A percentile compares a stretch with the other conserved stretches of the same genome.
These are phyloP conservation scores for Sabuloglossum arenarium DNA, from an alignment of 495 filamentous ascomycete genomes.

Conservation along the genomic window DNA sequence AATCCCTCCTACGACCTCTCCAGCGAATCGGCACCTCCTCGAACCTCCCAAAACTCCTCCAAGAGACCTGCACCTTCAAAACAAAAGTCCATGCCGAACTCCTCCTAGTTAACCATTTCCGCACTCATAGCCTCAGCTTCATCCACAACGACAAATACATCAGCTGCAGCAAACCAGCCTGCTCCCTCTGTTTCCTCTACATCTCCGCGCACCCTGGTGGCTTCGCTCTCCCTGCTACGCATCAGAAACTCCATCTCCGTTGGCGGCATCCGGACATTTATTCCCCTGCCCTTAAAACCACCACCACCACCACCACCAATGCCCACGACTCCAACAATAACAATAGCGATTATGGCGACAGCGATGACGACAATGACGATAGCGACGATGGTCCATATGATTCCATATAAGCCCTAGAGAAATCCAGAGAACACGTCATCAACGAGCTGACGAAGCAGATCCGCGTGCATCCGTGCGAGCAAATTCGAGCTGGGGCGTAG, in stretches of 20 bases:
- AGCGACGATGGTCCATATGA: too few relatives aligned
- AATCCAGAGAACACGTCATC: neutral
- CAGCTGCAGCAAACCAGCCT: slow-evolving; percentile 10
- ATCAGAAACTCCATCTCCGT: slow-evolving; percentile 5
- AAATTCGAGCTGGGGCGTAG: neutral
- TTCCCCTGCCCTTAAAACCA: too few relatives aligned
- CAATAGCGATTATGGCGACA: too few relatives aligned
- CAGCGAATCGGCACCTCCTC: neutral
- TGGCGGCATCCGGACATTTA: slow-evolving; percentile 7
- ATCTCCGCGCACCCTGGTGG: slow-evolving; percentile 4
- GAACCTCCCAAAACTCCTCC: neutral
- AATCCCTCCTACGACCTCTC: neutral
- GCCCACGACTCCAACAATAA: too few relatives aligned
- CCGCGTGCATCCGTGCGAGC: neutral
- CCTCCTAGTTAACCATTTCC: slow-evolving; percentile 6
- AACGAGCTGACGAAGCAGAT: neutral
- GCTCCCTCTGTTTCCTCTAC: slow-evolving; percentile 8
- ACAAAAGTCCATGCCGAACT: slow-evolving; percentile 8
- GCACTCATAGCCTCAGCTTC: neutral
- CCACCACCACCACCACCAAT: too few relatives aligned
- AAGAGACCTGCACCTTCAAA: neutral
- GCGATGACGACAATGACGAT: too few relatives aligned
- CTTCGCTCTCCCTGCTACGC: slow-evolving; percentile 2
- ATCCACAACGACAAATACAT: slow-evolving; percentile 8
- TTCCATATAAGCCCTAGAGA: too few relatives aligned